Evolutionary conservation across 331 rosid species (phyloP), one percentile per base, ranked within the genome.

Genomic region (Dryas integrifolia): DNA sequence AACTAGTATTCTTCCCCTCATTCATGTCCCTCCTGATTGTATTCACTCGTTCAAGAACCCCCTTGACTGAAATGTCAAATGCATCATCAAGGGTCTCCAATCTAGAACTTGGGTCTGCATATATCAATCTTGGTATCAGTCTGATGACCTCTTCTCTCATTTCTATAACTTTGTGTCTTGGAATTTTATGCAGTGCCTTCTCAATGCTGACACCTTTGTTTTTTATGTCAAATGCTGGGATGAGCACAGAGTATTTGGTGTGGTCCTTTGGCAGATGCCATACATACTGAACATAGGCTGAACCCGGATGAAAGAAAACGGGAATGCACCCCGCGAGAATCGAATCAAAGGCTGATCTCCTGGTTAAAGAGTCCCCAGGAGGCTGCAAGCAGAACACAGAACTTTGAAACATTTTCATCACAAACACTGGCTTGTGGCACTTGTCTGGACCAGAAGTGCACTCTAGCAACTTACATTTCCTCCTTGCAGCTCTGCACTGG

Each of bases 341-440:
- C 1, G 85, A 81, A 64, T 85, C 87, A n/a, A 85, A 85, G 10
- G 77, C 70, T n/a, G 89, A 85, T 15, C 89, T 70, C 61, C 89
- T 56, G 1, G 87, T 85, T 30, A 39, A 69, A 1, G 89, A 85
- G 65, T 82, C 89, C 18, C 89, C 89, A 0, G 83, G 82, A 52
- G 89, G 89, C 79, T 82, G 89, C 49, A 85, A 39, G 82, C 87
- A 85, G 73, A 82, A 85, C 41, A 72, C 80, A 43, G 89, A 85
- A 18, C 75, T 66, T 67, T 80, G 75, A 49, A 85, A 85, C 67
- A 83, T 85, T 61, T 74, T 77, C 83, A 82, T 85, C 72, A 85
- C 73, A n/a, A 43, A 48, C 10, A 18, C 60, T 1, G 89, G 83
- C 39, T 80, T 66, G 66, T 76, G 68, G 48, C 89, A 82, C 57